Base-by-base conservation (phyloP, 176 grass and related monocot genomes). In the Avena sativa region DNA sequence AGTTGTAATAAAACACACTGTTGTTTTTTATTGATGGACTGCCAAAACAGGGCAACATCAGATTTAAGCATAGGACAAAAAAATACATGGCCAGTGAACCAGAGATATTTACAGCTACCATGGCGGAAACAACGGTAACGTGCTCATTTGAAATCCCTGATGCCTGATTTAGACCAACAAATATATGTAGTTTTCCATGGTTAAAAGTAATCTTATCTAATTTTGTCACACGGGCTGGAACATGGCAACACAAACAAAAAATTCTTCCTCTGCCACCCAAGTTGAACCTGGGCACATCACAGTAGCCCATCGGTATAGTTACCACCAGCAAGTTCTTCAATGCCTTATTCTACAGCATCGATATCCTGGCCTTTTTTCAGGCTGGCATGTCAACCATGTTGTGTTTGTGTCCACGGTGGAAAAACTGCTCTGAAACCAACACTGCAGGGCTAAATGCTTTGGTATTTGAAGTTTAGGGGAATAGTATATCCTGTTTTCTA, bases 11-110 rank as follows among this genome's bases (percentile, higher is more conserved):
- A 78, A 80, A 96, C 90, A 79, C 90, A 94, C 80, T 98, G 96
- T 70, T 90, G 87, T 85, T 98, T 98, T 94, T 94, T 94, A 83
- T 79, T 94, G 85, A 96, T 88, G 82, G 93, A 94, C 96, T 98
- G 90, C 53, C 60, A 78, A 84, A 84, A 76, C 36, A 88, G 61
- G 38, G 49, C 40, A 78, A 83, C 21, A 76, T 34, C 80, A 88
- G 36, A 83, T 12, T 88, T 83, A 34, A 82, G 50, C 60, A 88
- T 88, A 65, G 71, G 17, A 58, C 58, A 51, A 44, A 88, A 88
- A 76, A 57, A 58, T 76, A 44, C 38, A 79, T 34, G 38, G 69
- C 46, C 28, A 70, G 8, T 61, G 48, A 44, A 60, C 72, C 67
- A 88, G 82, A 70, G 50, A 70, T 78, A 81, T 63, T 72, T 48